These are phyloP conservation scores for Wickerhamiella bombiphila DNA, from an alignment of 805 yeast genomes.

Conservation along the genomic window DNA sequence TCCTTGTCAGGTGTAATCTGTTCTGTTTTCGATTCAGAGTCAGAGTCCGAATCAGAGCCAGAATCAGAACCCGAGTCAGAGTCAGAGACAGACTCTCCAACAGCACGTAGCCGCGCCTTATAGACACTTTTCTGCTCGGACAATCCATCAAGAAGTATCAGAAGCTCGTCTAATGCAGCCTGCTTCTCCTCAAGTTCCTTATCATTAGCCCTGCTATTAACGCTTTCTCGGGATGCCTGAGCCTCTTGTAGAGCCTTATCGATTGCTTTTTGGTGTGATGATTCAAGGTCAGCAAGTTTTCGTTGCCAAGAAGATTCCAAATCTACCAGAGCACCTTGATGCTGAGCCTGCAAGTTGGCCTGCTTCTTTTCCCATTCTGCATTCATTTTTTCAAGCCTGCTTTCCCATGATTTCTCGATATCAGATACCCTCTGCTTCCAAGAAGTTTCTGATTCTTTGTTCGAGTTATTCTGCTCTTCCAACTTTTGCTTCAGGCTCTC, in stretches of 20 bases:
- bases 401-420: no score
- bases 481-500: constrained; percentile 6
- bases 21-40: neutral
- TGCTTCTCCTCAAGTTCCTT: constrained; percentile 18
- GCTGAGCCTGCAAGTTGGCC: neutral
- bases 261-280: neutral
- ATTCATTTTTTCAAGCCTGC: no score
- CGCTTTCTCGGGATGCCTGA: no score
- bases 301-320: no score
- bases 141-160: constrained; percentile 61
- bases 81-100: constrained; percentile 56
- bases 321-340: neutral
- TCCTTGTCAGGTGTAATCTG: no score
- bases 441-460: neutral
- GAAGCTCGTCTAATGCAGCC: constrained; percentile 54
- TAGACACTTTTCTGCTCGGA: constrained; percentile 53
- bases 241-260: neutral
- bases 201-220: constrained; percentile 3
- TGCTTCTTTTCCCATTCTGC: no score
- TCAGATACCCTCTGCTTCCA: neutral
- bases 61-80: constrained; percentile 51
- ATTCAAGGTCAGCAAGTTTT: neutral
- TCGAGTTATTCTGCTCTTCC: constrained; percentile 7
- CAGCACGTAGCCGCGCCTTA: constrained; percentile 33
- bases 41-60: constrained; percentile 28